Base-by-base conservation (phyloP, 2,329 filamentous ascomycete genomes). In the Paecilomyces sp. region DNA sequence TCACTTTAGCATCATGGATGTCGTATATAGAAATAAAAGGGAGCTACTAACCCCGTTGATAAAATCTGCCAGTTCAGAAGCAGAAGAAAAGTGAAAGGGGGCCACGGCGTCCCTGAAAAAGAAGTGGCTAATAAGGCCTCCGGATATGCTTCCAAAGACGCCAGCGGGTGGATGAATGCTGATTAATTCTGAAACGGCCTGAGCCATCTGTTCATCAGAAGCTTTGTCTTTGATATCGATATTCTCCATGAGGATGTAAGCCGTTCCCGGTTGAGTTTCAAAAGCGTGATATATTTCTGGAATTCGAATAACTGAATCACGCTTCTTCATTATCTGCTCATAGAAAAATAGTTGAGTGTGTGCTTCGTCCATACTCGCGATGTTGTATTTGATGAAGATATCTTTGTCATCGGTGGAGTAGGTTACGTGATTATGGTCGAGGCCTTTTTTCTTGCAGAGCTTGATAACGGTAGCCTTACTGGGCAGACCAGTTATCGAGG, bases 231-330 rank as follows among this genome's bases (percentile, higher is more conserved):
- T 22, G 18, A 50, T 50, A 7, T 50, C 41, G 18, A 50, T 22
- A 31, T 62, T 36, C 54, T 62, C 61, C 56, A 62, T 62, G 50
- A 61, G 55, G 30, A 62, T 61, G 31, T 61, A 61, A 13, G 41
- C 13, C 8, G 31, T 47, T 22, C 52, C 33, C 15, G 28, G 34
- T 18, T 33, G 1, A 11, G 30, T 13, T 9, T 30, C 15, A 33
- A 58, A 60, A 47, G 59, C 58, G 52, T 57, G 60, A 47, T 58
- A 62, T 30, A 62, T 55, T 51, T 62, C 33, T 12, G 60, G 58
- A 24, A 62, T 62, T 22, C 55, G 56, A 22, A 62, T 60, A 2
- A 30, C 53, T 31, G 54, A 53, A 34, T 34, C 15, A 25, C 30
- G 36, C 9, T 36, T 56, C 24, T n/a, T 34, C 15, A 36, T 47